Conservation (phyloP, 805 yeast species). For the Cephaloascus fragrans region DNA sequence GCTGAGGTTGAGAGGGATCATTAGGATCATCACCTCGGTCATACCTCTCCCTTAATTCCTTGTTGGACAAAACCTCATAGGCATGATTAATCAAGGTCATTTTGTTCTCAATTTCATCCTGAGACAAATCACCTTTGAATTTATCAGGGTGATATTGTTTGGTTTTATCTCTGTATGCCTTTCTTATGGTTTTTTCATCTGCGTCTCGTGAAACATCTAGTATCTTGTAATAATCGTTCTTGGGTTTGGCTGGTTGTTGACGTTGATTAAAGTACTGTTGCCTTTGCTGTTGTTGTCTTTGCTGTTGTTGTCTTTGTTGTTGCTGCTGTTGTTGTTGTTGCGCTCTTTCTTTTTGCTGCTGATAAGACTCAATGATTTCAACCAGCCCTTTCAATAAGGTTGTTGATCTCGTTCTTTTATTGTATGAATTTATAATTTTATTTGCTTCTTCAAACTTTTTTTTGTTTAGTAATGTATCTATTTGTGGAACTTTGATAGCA, state of each 20-base stretch:
- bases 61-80: slow-evolving; percentile 71
- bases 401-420: slow-evolving; percentile 26
- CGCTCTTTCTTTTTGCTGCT: slow-evolving; percentile 15
- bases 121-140: slow-evolving; percentile 56
- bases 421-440: slow-evolving; percentile 20
- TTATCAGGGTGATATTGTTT: slow-evolving; percentile 91
- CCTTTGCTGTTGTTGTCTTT: slow-evolving; percentile 33
- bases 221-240: slow-evolving; percentile 72
- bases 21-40: slow-evolving; percentile 54
- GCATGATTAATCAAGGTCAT: slow-evolving; percentile 94
- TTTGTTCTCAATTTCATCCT: slow-evolving; percentile 64
- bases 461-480: slow-evolving; percentile 24
- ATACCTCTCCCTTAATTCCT: slow-evolving; percentile 52
- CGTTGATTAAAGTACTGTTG: slow-evolving; percentile 36
- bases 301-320: slow-evolving; percentile 27
- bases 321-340: slow-evolving; percentile 22
- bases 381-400: slow-evolving; percentile 22
- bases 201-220: slow-evolving; percentile 63
- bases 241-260: slow-evolving; percentile 16
- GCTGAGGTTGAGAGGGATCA: slow-evolving; percentile 13
- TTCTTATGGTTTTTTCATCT: slow-evolving; percentile 60
- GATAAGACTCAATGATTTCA: slow-evolving; percentile 17
- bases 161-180: slow-evolving; percentile 67
- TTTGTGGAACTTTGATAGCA: slow-evolving; percentile 24
- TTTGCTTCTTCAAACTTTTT: slow-evolving; percentile 28